Base-by-base conservation (phyloP, 2,329 filamentous ascomycete species). In the Talaromyces sp. region DNA sequence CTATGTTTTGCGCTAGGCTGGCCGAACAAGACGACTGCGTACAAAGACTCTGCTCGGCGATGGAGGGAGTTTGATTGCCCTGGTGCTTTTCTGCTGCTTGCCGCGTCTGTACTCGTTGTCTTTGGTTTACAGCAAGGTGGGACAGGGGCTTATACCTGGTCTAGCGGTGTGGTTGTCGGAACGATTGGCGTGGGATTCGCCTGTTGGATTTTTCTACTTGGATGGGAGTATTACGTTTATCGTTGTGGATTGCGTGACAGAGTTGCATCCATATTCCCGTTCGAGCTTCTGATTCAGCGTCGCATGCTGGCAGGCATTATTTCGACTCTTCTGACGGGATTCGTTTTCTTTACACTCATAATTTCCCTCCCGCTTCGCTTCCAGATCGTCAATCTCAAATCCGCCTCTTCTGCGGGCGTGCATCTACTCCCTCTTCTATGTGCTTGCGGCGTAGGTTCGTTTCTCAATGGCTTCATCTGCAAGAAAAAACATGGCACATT, bases 301-400 rank as follows among this genome's bases (percentile, higher is more conserved):
- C 59, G 39, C 11, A 61, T 61, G 45, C 24, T 50, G 22, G 59
- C 59, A 10, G 59, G 59, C 14, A 61, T 61, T 13, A 37, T 52
- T 11, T 61, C 59, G 16, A 61, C 59, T 24, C 8, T 61, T 13
- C 19, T 61, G 31, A 52, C 45, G 14, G 59, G 59, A 16, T 49
- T 61, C 8, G 47, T 24, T 4, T 61, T 41, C 43, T 61, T 50
- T n/a, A 22, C 45, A 6, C 11, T 50, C 43, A 24, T 61, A 4
- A 27, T 61, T n/a, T 50, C 59, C 4, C 31, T 61, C 4, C 43
- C 45, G 19, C 19, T 61, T 2, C 59, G 45, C 31, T 61, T 61
- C n/a, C 59, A 61, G 22, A 50, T 61, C 27, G 59, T 61, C 31
- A 61, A 61, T 16, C 45, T 61, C 45, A 50, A 52, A 41, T 61